phyloP scores from a whole-genome alignment of 2,329 filamentous ascomycete genomes.

The Setomelanomma holmii region DNA sequence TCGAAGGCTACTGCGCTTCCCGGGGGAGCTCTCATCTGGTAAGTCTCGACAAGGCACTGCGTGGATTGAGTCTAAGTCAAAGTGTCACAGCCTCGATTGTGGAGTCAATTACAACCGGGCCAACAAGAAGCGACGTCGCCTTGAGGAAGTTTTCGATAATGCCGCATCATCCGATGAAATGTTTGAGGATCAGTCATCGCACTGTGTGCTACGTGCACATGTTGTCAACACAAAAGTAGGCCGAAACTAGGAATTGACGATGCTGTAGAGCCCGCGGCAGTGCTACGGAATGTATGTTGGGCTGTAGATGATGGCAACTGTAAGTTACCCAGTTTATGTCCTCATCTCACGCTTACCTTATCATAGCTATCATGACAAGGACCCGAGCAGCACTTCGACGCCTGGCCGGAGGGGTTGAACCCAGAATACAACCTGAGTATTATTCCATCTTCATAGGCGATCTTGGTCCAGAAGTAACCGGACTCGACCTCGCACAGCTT shows the following conservation, averaged over 20 bases:
- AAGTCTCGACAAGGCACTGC: background rate
- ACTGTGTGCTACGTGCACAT: background rate
- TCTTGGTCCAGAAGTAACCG: constrained; percentile 96
- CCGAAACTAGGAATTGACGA: background rate
- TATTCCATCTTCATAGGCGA: constrained; percentile 98
- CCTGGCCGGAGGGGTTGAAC: too few species aligned
- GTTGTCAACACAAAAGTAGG: background rate
- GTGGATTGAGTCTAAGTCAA: background rate
- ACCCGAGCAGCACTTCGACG: too few species aligned
- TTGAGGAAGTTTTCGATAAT: background rate
- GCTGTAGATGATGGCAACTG: background rate
- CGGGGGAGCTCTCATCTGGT: background rate
- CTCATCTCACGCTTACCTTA: too few species aligned
- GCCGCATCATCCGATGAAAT: background rate
- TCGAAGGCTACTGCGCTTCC: background rate
- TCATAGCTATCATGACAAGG: too few species aligned
- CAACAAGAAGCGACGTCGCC: background rate
- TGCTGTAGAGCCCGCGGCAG: background rate
- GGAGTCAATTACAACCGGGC: background rate
- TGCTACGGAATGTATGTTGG: background rate
- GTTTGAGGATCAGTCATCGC: background rate
- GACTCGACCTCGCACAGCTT: constrained; percentile 94
- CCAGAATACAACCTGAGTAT: too few species aligned
- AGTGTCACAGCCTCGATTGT: background rate
- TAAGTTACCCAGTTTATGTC: too few species aligned